Evolutionary conservation across 352 stramenopile genomes (phyloP).

Genomic region (Phytophthora crassamura): DNA sequence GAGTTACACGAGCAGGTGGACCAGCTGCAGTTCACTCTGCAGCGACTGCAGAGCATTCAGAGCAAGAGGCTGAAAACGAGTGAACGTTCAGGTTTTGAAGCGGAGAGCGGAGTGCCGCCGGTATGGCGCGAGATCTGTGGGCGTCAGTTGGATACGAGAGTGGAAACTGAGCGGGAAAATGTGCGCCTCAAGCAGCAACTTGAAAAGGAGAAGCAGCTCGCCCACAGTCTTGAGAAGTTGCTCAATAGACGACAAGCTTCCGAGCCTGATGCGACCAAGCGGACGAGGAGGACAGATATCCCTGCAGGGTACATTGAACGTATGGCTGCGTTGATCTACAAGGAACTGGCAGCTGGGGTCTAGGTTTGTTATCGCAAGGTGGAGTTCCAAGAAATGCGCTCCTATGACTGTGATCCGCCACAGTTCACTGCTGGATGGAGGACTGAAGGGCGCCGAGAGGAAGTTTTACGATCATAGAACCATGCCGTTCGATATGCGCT

Average conservation of each 20-base stretch:
- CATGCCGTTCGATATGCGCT: constrained; percentile 40
- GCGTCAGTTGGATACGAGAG: constrained; percentile 17
- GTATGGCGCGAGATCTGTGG: constrained; percentile 41
- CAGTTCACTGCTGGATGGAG: constrained; percentile 28
- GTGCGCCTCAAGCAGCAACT: constrained; percentile 34
- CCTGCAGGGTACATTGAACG: constrained; percentile 20
- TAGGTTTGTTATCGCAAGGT: constrained; percentile 42
- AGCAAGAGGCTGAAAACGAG: constrained; percentile 4
- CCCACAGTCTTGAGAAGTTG: constrained; percentile 35
- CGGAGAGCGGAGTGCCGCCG: constrained; percentile 9
- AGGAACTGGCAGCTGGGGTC: constrained; percentile 39
- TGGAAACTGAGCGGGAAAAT: constrained; percentile 38
- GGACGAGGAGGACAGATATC: constrained; percentile 26
- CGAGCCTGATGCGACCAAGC: constrained; percentile 12
- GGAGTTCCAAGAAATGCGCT: constrained; percentile 15
- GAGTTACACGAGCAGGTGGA: constrained; percentile 24
- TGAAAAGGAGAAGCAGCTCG: constrained; percentile 37
- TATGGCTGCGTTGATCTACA: constrained; percentile 34
- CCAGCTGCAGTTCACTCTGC: constrained; percentile 27
- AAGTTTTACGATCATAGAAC: constrained; percentile 44
- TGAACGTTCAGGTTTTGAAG: not conserved
- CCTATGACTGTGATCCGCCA: constrained; percentile 15
- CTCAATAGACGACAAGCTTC: constrained; percentile 18
- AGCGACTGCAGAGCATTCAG: constrained; percentile 15
- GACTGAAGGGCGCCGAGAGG: constrained; percentile 33